Base-by-base conservation (phyloP, 768 basidiomycete species). In the Naganishia randhawae region DNA sequence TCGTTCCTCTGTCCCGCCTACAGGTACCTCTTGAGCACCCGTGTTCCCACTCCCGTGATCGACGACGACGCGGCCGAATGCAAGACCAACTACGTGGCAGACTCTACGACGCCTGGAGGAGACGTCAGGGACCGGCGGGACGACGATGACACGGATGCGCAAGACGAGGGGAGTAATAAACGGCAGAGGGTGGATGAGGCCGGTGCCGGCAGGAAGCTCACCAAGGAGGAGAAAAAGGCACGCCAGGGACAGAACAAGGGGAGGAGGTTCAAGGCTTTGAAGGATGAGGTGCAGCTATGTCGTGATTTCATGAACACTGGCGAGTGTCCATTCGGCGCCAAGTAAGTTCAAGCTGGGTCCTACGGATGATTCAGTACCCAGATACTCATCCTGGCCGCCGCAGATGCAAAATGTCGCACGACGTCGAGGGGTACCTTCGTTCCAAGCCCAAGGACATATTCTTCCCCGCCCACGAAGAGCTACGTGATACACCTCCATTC, bases 271-370 rank as follows among this genome's bases (percentile, higher is more conserved):
- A 86, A 84, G 19, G 88, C 88, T 75, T 83, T 89, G 19, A 83
- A 85, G 63, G 93, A 94, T 74, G 89, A 89, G 50, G 80, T 91
- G 2, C 87, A 91, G 37, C 81, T 97, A 31, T 97, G 94, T 80
- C 89, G 87, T 85, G 85, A 84, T 62, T 81, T 92, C 62, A 92
- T 91, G 2, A 85, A 83, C 62, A 89, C 88, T 0, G 81, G 83
- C 37, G 73, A 82, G 9, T 96, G 93, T 75, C 87, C 89, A 70
- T 86, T 86, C 72, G 89, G 89, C 22, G 80, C 83, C 63, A 83
- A 86, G 86, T 61, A 29, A 39, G 57, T 35, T 16, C 16, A 13
- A 16, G 25, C 88, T 84, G 1, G 33, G 25, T 7, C 45, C 7
- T n/a, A 48, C 31, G 29, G 45, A 39, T 27, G 13, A 8, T n/a